A percentile compares a stretch with the other conserved stretches of the same genome.
phyloP scores from a whole-genome alignment of 2,329 filamentous ascomycete genomes.

The Diaporthe velutina region DNA sequence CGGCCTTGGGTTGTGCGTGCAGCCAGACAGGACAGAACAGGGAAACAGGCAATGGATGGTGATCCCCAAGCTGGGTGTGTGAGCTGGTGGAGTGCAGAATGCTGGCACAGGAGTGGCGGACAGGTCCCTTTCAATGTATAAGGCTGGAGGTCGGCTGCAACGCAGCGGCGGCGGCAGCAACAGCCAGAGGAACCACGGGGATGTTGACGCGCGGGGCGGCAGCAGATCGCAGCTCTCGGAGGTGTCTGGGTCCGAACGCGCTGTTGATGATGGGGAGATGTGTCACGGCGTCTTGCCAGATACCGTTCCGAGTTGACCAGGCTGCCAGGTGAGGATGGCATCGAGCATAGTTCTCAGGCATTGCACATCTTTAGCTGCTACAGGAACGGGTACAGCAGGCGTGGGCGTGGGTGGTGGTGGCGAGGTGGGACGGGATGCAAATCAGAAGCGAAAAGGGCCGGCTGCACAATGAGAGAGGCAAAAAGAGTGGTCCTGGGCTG shows the following conservation, averaged over 20 bases:
- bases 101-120: neutral
- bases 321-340: conserved; percentile 14
- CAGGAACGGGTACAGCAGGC: neutral
- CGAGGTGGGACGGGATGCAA: conserved; percentile 23
- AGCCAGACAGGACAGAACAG: neutral
- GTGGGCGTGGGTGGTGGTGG: neutral
- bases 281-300: conserved; percentile 2
- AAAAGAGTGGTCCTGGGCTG: conserved; percentile 28
- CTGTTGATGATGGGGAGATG: neutral
- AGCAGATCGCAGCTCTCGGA: neutral
- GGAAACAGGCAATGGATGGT: neutral
- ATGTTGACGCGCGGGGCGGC: neutral
- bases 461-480: conserved; percentile 26
- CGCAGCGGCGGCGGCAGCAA: no score
- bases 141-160: neutral
- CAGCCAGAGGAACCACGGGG: neutral
- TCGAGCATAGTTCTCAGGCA: conserved; percentile 5
- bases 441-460: conserved; percentile 31
- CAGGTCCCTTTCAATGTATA: neutral
- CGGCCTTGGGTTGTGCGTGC: neutral
- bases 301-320: neutral
- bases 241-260: neutral
- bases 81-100: neutral
- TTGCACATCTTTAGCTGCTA: conserved; percentile 17
- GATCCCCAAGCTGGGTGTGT: neutral